Evolutionary conservation across 257 asterid species (phyloP).

Genomic region (Rehmannia glutinosa): DNA sequence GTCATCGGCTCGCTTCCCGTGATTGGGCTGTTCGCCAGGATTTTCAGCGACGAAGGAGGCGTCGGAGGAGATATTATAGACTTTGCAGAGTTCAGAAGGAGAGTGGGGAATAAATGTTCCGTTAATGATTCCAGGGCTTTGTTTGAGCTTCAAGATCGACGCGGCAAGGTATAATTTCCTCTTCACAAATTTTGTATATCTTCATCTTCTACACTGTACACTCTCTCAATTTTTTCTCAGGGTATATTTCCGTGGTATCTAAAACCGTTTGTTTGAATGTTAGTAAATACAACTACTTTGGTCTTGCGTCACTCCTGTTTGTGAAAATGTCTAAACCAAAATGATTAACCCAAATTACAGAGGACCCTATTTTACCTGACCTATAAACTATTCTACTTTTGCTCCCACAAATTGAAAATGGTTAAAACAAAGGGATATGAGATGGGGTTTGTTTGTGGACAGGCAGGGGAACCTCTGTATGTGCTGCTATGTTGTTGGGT

Average conservation of each 20-base stretch:
- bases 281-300: too few species aligned
- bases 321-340: not conserved
- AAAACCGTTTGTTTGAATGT: too few species aligned
- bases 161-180: slow-evolving; percentile 57
- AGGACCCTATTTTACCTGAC: too few species aligned
- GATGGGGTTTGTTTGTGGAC: slow-evolving; percentile 15
- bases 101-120: slow-evolving; percentile 89
- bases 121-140: slow-evolving; percentile 79
- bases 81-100: slow-evolving; percentile 85
- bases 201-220: not conserved
- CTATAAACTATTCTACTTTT: too few species aligned
- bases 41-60: slow-evolving; percentile 83
- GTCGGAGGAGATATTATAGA: slow-evolving; percentile 78
- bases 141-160: slow-evolving; percentile 73
- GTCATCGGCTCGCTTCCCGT: slow-evolving; percentile 88
- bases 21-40: slow-evolving; percentile 77
- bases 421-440: too few species aligned
- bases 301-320: too few species aligned
- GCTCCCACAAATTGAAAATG: too few species aligned
- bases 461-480: slow-evolving; percentile 86
- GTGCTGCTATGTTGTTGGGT: slow-evolving; percentile 91
- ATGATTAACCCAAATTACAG: not conserved
- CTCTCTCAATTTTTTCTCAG: not conserved
- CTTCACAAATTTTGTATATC: not conserved
- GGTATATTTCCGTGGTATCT: not conserved